phyloP scores from a whole-genome alignment of 1,139 yeast genomes.

The Lodderomyces parapsilosis region DNA sequence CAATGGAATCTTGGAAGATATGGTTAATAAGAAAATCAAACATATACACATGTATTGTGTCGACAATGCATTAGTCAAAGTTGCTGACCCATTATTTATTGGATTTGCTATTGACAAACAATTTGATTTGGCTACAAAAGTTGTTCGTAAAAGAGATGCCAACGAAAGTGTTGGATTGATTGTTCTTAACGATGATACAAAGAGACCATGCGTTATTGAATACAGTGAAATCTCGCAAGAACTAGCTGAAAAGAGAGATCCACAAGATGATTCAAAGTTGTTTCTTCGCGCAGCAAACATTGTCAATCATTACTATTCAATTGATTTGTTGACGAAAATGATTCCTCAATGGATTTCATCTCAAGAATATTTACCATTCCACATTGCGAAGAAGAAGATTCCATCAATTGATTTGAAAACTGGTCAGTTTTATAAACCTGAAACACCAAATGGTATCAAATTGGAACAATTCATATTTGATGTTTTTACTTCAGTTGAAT shows the following conservation, averaged over 20 bases:
- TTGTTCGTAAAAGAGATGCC: slow-evolving; percentile 89
- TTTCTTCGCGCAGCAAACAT: slow-evolving; percentile 92
- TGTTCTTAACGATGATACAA: slow-evolving; percentile 60
- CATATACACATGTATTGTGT: slow-evolving; percentile 97
- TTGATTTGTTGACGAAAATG: slow-evolving; percentile 57
- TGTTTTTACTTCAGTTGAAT: slow-evolving; percentile 78
- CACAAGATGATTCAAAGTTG: slow-evolving; percentile 51
- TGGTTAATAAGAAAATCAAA: slow-evolving; percentile 66
- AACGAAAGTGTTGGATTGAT: slow-evolving; percentile 89
- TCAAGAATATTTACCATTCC: slow-evolving; percentile 76
- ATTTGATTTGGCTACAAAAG: slow-evolving; percentile 87
- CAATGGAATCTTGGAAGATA: slow-evolving; percentile 67
- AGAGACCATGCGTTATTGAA: slow-evolving; percentile 88
- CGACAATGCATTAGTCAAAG: slow-evolving; percentile 87
- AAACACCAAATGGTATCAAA: slow-evolving; percentile 83
- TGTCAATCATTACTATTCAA: slow-evolving; percentile 93
- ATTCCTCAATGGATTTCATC: slow-evolving; percentile 72
- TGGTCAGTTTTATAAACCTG: slow-evolving; percentile 58
- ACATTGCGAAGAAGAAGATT: slow-evolving; percentile 90
- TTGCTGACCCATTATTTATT: slow-evolving; percentile 90
- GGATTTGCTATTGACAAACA: slow-evolving; percentile 75
- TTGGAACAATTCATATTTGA: slow-evolving; percentile 97
- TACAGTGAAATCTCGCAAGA: slow-evolving; percentile 85
- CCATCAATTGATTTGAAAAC: slow-evolving; percentile 51
- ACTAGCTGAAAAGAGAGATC: slow-evolving; percentile 60